Percentiles rank a stretch among this genome's conserved stretches.
These are phyloP conservation scores for Cryphonectria radicalis DNA, from an alignment of 2,329 filamentous ascomycete species.

Conservation along the genomic window DNA sequence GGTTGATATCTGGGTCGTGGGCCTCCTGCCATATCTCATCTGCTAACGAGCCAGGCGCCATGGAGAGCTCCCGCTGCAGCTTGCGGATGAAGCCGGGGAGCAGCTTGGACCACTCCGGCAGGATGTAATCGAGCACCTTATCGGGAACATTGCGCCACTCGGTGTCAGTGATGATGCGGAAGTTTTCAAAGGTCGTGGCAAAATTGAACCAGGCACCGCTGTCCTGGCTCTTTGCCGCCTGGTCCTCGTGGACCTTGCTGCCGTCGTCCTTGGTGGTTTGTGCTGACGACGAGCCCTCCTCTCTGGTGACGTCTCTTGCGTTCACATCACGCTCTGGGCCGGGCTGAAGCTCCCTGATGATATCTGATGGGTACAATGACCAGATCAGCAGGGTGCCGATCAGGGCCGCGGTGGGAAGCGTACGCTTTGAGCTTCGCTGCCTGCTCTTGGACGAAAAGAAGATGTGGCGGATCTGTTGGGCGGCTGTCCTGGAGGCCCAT, in stretches of 20 bases:
- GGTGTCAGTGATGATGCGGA: conserved; percentile 58
- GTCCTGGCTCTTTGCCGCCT: conserved; percentile 30
- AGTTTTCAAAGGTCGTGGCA: conserved; percentile 51
- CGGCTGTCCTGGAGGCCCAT: neutral
- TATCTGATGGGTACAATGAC: conserved; percentile 46
- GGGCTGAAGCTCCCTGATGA: conserved; percentile 32
- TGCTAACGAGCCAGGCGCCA: conserved; percentile 84
- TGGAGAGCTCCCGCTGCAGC: conserved; percentile 83
- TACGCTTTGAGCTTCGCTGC: conserved; percentile 23
- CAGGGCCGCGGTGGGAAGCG: conserved; percentile 38
- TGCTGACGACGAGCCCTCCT: conserved; percentile 21
- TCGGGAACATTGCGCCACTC: conserved; percentile 61
- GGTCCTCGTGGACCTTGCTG: conserved; percentile 30
- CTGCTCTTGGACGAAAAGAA: conserved; percentile 31
- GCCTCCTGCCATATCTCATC: conserved; percentile 94
- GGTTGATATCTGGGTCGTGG: conserved; percentile 79
- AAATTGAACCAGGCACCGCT: conserved; percentile 54
- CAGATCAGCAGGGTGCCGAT: conserved; percentile 44
- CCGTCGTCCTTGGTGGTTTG: conserved; percentile 25
- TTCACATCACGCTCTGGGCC: conserved; percentile 22
- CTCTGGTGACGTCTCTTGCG: conserved; percentile 25
- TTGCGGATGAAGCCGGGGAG: conserved; percentile 80
- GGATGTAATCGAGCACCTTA: conserved; percentile 69
- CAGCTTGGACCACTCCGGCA: conserved; percentile 81
- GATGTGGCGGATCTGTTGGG: conserved; percentile 19